Percentiles rank a stretch among this genome's conserved stretches.
These are phyloP conservation scores for Misopates orontium DNA, from an alignment of 257 asterid species.

Conservation along the genomic window DNA sequence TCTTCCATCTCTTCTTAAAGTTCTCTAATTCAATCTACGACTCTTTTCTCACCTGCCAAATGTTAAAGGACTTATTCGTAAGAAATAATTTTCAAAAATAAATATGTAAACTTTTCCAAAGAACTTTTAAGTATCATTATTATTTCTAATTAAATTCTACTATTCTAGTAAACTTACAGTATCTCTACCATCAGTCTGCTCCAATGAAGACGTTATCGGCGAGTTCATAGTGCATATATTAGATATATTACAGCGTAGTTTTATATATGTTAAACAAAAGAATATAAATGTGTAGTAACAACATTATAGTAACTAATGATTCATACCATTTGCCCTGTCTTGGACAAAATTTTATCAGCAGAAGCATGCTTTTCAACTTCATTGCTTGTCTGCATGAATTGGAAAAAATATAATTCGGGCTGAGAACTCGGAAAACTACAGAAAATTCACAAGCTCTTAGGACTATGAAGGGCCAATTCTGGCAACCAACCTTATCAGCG, in stretches of 20 bases:
- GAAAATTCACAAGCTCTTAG: background rate
- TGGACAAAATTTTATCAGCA: conserved; percentile 11
- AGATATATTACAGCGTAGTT: too few species aligned
- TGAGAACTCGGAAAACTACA: background rate
- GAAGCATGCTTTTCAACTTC: conserved; percentile 32
- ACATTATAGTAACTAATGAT: background rate
- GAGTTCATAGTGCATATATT: too few species aligned
- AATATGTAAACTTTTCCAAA: too few species aligned
- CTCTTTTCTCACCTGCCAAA: conserved; percentile 53
- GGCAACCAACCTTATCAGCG: conserved; percentile 38
- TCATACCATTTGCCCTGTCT: conserved; percentile 28
- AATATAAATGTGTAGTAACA: too few species aligned
- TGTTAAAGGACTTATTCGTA: background rate
- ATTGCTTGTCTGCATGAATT: conserved; percentile 29
- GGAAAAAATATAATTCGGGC: background rate
- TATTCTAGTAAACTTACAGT: conserved; percentile 56
- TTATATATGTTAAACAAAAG: too few species aligned
- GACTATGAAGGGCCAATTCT: background rate
- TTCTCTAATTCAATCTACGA: conserved; percentile 50
- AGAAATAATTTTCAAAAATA: background rate
- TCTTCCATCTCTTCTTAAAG: conserved; percentile 69
- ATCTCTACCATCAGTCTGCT: conserved; percentile 47
- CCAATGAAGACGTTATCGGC: conserved; percentile 35
- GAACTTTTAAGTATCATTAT: too few species aligned
- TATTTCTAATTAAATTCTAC: too few species aligned